These are phyloP conservation scores for Allium fistulosum DNA, from an alignment of 106 monocot genomes.

Conservation along the genomic window DNA sequence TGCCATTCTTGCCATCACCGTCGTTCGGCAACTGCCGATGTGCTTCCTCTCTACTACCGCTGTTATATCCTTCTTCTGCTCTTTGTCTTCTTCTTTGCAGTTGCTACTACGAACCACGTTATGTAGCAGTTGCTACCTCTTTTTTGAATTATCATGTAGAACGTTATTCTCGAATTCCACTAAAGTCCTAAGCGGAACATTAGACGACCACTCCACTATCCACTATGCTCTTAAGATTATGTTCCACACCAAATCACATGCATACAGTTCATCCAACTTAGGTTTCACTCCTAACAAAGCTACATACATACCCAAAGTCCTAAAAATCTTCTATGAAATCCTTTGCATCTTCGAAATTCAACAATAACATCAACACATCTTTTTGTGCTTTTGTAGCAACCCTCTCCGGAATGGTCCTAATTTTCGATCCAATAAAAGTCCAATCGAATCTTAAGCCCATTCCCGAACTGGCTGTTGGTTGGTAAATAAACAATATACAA, in stretches of 20 bases:
- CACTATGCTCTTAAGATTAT: constrained; percentile 22
- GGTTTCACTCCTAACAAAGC: constrained; percentile 29
- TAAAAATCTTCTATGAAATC: constrained; percentile 73
- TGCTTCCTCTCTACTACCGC: no score
- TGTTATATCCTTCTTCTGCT: no score
- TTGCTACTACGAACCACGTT: no score
- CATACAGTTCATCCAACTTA: constrained; percentile 26
- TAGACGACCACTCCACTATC: constrained; percentile 35
- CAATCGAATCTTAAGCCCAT: no score
- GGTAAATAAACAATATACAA: no score
- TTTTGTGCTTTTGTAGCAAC: constrained; percentile 54
- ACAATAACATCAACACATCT: constrained; percentile 60
- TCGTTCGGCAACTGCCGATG: no score
- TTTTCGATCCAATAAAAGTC: no score
- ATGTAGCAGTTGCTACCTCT: background rate
- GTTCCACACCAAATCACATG: constrained; percentile 10
- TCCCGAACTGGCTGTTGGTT: no score
- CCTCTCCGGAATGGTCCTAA: constrained; percentile 11
- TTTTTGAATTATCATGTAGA: constrained; percentile 31
- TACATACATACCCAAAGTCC: constrained; percentile 85
- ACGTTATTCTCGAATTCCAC: constrained; percentile 36
- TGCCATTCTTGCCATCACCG: no score
- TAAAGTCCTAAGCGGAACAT: constrained; percentile 27
- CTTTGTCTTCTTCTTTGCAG: no score
- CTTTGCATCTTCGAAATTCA: constrained; percentile 76